A percentile compares a stretch with the other conserved stretches of the same genome.
Evolutionary conservation across 2,329 filamentous ascomycete genomes (phyloP).

Genomic region (Fusarium nygamai): DNA sequence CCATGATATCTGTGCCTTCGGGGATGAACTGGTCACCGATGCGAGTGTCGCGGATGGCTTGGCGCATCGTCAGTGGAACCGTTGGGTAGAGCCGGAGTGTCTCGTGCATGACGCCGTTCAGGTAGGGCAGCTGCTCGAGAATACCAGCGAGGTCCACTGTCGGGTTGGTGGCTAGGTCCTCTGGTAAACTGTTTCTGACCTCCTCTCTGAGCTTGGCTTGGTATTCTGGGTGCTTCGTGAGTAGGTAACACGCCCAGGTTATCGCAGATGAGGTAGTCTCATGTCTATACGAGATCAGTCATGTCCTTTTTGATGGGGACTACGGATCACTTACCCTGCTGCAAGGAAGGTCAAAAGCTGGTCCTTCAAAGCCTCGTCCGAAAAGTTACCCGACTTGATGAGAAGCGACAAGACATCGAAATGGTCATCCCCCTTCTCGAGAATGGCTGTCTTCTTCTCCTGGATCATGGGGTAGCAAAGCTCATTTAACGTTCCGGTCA

Average conservation of each 20-base stretch:
- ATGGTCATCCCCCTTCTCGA: constrained; percentile 55
- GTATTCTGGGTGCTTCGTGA: constrained; percentile 27
- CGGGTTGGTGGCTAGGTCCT: background rate
- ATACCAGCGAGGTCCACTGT: constrained; percentile 54
- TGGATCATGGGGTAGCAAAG: constrained; percentile 46
- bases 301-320: rapidly evolving
- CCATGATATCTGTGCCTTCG: constrained; percentile 69
- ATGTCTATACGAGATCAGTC: constrained; percentile 12
- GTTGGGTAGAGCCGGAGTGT: constrained; percentile 74
- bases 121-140: constrained; percentile 72
- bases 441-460: constrained; percentile 60
- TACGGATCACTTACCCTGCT: constrained; percentile 6
- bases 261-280: constrained; percentile 36
- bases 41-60: constrained; percentile 64
- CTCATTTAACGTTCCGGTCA: constrained; percentile 17
- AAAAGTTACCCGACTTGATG: constrained; percentile 62
- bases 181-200: background rate
- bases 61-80: constrained; percentile 71
- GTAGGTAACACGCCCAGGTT: constrained; percentile 34
- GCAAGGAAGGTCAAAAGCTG: constrained; percentile 66
- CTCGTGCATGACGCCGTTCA: constrained; percentile 76
- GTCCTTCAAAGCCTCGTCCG: constrained; percentile 61
- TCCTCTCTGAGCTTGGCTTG: constrained; percentile 32
- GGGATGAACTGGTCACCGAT: constrained; percentile 70
- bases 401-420: constrained; percentile 72